Evolutionary conservation across 345 rosid species (phyloP).

Genomic region (Euclidium syriacum): DNA sequence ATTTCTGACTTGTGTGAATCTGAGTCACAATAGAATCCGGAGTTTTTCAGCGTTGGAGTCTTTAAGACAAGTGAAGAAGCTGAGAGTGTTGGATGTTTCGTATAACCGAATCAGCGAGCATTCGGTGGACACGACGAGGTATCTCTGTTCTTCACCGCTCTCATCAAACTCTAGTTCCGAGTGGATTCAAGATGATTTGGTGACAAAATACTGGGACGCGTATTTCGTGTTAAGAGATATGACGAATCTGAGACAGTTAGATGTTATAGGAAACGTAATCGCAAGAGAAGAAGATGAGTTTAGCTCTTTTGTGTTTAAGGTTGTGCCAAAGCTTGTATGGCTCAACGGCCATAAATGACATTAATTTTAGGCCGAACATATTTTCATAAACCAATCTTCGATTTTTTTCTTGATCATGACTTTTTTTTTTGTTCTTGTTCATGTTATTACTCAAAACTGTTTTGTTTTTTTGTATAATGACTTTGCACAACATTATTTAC

Average conservation of each 20-base stretch:
- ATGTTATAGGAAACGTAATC: conserved; percentile 57
- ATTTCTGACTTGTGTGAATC: conserved; percentile 57
- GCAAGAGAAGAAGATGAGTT: conserved; percentile 60
- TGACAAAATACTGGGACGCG: conserved; percentile 77
- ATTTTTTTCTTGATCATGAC: too few species aligned
- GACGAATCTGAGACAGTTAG: conserved; percentile 62
- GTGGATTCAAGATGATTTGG: too few species aligned
- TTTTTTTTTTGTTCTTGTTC: too few species aligned
- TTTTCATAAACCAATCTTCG: too few species aligned
- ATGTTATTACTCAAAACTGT: too few species aligned
- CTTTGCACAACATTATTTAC: too few species aligned
- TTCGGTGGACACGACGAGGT: too few species aligned
- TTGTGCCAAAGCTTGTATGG: conserved; percentile 61
- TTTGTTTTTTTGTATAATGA: too few species aligned
- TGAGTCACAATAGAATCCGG: conserved; percentile 64
- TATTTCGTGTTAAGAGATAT: conserved; percentile 47
- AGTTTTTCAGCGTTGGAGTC: conserved; percentile 74
- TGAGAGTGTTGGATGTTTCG: too few species aligned
- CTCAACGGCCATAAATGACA: conserved; percentile 51
- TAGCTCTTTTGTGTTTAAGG: conserved; percentile 43
- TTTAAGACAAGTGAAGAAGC: conserved; percentile 48
- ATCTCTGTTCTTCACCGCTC: conserved; percentile 44
- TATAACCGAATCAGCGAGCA: too few species aligned
- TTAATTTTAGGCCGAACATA: too few species aligned
- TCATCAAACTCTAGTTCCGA: too few species aligned